Percentiles rank a stretch among this genome's conserved stretches.
Evolutionary conservation across 2,329 filamentous ascomycete genomes (phyloP).

Genomic region (Tolypocladium paradoxum): DNA sequence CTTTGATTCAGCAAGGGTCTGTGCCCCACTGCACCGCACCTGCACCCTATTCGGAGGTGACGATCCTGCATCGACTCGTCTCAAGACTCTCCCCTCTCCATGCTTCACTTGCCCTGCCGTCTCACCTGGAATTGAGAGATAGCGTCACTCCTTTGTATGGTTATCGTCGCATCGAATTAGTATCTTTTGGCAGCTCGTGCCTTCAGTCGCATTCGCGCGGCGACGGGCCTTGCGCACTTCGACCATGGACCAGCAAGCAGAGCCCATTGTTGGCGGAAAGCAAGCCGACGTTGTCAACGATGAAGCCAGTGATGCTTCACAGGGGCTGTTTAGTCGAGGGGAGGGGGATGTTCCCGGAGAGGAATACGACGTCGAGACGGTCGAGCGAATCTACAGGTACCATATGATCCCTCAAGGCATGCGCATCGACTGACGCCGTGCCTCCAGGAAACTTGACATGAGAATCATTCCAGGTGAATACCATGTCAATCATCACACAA

Average conservation of each 20-base stretch:
- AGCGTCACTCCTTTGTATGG: neutral
- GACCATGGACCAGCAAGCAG: neutral
- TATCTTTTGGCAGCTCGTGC: no score
- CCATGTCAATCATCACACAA: neutral
- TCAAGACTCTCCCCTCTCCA: neutral
- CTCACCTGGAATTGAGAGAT: neutral
- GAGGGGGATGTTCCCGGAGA: neutral
- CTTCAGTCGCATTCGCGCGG: neutral
- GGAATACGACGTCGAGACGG: conserved; percentile 37
- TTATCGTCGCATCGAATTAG: neutral
- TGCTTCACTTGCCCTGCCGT: neutral
- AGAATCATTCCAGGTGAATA: conserved; percentile 47
- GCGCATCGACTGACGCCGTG: neutral
- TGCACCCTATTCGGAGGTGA: neutral
- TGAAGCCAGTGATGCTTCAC: neutral
- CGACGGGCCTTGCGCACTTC: neutral
- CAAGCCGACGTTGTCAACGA: neutral
- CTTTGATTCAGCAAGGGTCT: neutral
- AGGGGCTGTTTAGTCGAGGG: neutral
- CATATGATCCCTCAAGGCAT: neutral
- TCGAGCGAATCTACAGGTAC: conserved; percentile 43
- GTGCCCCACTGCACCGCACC: neutral
- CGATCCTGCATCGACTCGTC: neutral
- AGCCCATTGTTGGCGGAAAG: neutral
- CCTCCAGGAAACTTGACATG: conserved; percentile 38